Conservation (phyloP, 345 rosid genomes). For the Salix purpurea region DNA sequence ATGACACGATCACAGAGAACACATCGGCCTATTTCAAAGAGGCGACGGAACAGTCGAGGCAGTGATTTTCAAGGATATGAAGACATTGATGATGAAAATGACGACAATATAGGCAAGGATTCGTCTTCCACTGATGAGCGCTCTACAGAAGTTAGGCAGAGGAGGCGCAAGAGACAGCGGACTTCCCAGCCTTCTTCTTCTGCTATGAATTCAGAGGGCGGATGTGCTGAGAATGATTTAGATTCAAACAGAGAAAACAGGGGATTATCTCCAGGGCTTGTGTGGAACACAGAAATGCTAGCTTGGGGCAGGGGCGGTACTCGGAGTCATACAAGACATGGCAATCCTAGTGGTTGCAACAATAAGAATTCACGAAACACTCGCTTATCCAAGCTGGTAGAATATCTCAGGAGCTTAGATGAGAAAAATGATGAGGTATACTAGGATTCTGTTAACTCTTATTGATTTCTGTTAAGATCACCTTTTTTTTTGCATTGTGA, state of each 20-base stretch:
- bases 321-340: slow-evolving; percentile 83
- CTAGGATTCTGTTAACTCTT: slow-evolving; percentile 11
- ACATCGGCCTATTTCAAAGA: slow-evolving; percentile 45
- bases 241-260: slow-evolving; percentile 54
- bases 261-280: slow-evolving; percentile 69
- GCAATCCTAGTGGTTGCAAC: slow-evolving; percentile 46
- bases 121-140: slow-evolving; percentile 78
- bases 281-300: slow-evolving; percentile 66
- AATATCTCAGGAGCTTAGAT: slow-evolving; percentile 62
- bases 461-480: background rate
- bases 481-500: background rate
- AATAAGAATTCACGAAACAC: slow-evolving; percentile 49
- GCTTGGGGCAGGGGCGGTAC: slow-evolving; percentile 94
- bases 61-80: slow-evolving; percentile 59
- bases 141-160: slow-evolving; percentile 40
- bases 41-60: slow-evolving; percentile 52
- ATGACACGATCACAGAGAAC: slow-evolving; percentile 49
- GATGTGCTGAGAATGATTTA: slow-evolving; percentile 42
- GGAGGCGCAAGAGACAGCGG: slow-evolving; percentile 50
- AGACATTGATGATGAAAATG: slow-evolving; percentile 69
- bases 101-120: slow-evolving; percentile 53
- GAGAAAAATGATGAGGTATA: slow-evolving; percentile 61
- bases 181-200: slow-evolving; percentile 57
- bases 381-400: slow-evolving; percentile 69
- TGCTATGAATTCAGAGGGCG: slow-evolving; percentile 47